Conservation (phyloP, 345 rosid species). For the Hevea brasiliensis region DNA sequence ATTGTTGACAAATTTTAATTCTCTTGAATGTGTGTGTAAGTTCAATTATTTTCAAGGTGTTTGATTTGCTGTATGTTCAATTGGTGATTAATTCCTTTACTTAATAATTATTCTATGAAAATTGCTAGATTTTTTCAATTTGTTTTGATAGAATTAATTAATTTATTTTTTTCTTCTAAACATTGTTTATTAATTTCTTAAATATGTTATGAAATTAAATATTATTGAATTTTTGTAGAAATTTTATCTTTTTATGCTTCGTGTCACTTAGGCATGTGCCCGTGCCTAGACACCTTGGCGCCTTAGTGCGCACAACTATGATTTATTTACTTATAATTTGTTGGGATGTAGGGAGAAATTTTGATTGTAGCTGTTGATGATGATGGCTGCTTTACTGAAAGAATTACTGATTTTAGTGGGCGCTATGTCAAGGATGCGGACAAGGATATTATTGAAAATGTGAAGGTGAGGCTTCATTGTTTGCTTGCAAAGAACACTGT, state of each 20-base stretch:
- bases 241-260: too few relatives aligned
- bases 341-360: slow-evolving; percentile 59
- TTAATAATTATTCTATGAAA: too few relatives aligned
- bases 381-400: slow-evolving; percentile 83
- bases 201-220: too few relatives aligned
- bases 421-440: slow-evolving; percentile 89
- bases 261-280: too few relatives aligned
- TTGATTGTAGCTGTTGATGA: slow-evolving; percentile 92
- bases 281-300: too few relatives aligned
- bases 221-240: neutral
- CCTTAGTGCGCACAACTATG: neutral
- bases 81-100: too few relatives aligned
- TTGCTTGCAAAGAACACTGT: neutral
- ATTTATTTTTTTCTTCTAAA: neutral
- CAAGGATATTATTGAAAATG: slow-evolving; percentile 77
- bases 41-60: too few relatives aligned
- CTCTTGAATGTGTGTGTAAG: too few relatives aligned
- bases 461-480: slow-evolving; percentile 56
- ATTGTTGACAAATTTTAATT: too few relatives aligned
- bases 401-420: slow-evolving; percentile 71
- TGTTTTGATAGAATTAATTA: neutral
- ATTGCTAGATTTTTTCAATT: too few relatives aligned
- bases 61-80: too few relatives aligned
- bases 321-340: neutral
- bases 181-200: too few relatives aligned